Evolutionary conservation across 2,329 filamentous ascomycete species (phyloP), one percentile per base, ranked within the genome.

Genomic region (Pleurostoma richardsiae): DNA sequence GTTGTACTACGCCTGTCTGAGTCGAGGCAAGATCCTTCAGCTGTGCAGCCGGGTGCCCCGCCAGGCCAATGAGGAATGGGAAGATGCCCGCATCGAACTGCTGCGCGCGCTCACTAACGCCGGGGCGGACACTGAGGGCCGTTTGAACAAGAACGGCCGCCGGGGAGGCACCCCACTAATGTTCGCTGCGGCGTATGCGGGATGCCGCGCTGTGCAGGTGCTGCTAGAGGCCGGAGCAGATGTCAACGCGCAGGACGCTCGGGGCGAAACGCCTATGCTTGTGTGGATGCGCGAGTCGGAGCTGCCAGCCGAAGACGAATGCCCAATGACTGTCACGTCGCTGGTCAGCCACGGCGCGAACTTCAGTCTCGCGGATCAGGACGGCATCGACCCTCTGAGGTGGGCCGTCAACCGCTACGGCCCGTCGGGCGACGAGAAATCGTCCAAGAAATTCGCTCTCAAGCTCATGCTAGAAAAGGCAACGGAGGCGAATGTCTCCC

Each of bases 131-230:
- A 48, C 54, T 10, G 52, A 57, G 26, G 54, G 50, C 10, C 52
- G 50, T n/a, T 53, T 56, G 29, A 47, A 55, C 47, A 52, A 55
- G 48, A 49, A 51, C 39, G 44, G 46, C 26, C 48, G 54, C 31
- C 52, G 50, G 5, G 36, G 44, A 11, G 49, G 41, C 26, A 55
- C 54, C 1, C 46, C 53, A 19, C 48, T 56, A 6, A 56, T 56
- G 54, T 41, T 55, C 19, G 54, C 54, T 26, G 55, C 53, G 40
- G 53, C 55, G 43, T 46, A 54, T 26, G 52, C 53, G 27, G 53
- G 54, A 41, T 52, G 52, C 5, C 53, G 53, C 6, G 55, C 49
- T 4, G 50, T 56, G 5, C 40, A 45, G 5, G 49, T 49, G 10
- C 45, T 57, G 5, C 33, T 55, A 5, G 40, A 49, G 3, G 43